Percentiles rank a stretch among this genome's conserved stretches.
These are phyloP conservation scores for Apiospora hydei DNA, from an alignment of 2,329 filamentous ascomycete genomes.

Conservation along the genomic window DNA sequence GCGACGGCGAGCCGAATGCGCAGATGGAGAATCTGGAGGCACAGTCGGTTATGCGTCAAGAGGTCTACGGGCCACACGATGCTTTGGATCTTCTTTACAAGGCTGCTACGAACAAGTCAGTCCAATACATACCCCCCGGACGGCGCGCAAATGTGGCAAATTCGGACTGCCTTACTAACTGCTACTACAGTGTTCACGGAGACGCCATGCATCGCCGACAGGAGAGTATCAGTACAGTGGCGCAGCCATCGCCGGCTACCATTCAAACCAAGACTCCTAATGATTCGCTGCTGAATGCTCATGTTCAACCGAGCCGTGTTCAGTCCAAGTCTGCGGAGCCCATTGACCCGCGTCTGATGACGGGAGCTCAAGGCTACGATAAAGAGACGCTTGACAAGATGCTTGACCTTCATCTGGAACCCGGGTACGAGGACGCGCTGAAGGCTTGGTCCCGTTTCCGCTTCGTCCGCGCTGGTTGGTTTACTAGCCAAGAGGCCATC, in stretches of 20 bases:
- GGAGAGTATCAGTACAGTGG: conserved; percentile 35
- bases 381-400: conserved; percentile 52
- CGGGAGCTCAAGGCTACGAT: conserved; percentile 35
- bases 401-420: conserved; percentile 54
- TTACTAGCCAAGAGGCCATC: conserved; percentile 91
- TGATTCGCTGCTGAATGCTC: conserved; percentile 34
- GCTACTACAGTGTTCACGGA: conserved; percentile 38
- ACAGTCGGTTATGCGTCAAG: conserved; percentile 69
- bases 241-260: conserved; percentile 37
- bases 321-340: conserved; percentile 40
- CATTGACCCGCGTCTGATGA: conserved; percentile 42
- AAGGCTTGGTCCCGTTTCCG: conserved; percentile 90
- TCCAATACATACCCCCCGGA: conserved; percentile 34
- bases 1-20: conserved; percentile 62
- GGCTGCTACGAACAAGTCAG: conserved; percentile 72
- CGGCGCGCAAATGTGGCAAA: not conserved
- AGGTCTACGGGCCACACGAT: conserved; percentile 91
- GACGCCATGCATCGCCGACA: conserved; percentile 38
- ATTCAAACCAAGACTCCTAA: conserved; percentile 34
- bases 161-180: conserved; percentile 32
- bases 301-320: conserved; percentile 32
- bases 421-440: conserved; percentile 73
- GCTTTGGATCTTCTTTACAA: conserved; percentile 91
- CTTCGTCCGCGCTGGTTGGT: conserved; percentile 97
- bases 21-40: conserved; percentile 71